Evolutionary conservation across 2,329 filamentous ascomycete species (phyloP), one percentile per base, ranked within the genome.

Genomic region (Colletotrichum coccodes): DNA sequence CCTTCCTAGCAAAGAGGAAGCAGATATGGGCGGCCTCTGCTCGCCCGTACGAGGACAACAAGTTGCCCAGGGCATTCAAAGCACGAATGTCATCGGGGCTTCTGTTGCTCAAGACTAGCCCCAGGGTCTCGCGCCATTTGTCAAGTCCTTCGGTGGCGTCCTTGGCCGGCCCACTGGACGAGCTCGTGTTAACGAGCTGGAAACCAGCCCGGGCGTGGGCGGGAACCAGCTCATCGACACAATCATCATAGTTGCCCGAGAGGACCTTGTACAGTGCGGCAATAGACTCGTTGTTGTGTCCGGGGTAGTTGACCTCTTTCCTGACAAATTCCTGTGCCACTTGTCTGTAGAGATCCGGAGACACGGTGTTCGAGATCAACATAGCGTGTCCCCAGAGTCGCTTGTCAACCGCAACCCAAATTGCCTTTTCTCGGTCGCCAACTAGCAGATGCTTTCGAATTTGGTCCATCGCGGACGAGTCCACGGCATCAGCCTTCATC

Each of bases 361-460:
- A 96, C 81, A 97, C 79, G 0, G 90, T 90, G 70, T 90, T 88
- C 1, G 96, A 92, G 40, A 99, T 91, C 23, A 99, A 85, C 87
- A 99, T 92, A 3, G 96, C 97, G 79, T 99, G 97, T 2, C 94
- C 96, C 97, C 97, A 99, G 3, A 99, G 84, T 56, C 95, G 90
- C 78, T 95, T 94, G 78, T 99, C 96, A 36, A 94, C 95, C 5
- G 96, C 95, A 71, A 92, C 87, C 95, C 95, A 98, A 0, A 97
- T 93, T 6, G 96, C 96, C 73, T 95, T 94, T 76, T 98, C 94
- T 26, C 94, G 89, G 53, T 98, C 91, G 11, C 97, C 96, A 62
- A 89, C 84, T 9, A 97, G 85, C 5, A 99, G 86, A 74, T 90
- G 86, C 52, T 86, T 90, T 32, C 93, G 91, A 53, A 98, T 86